Evolutionary conservation across 108 stramenopile species (phyloP), one percentile per base, ranked within the genome.

Genomic region (Nitzschia palea): DNA sequence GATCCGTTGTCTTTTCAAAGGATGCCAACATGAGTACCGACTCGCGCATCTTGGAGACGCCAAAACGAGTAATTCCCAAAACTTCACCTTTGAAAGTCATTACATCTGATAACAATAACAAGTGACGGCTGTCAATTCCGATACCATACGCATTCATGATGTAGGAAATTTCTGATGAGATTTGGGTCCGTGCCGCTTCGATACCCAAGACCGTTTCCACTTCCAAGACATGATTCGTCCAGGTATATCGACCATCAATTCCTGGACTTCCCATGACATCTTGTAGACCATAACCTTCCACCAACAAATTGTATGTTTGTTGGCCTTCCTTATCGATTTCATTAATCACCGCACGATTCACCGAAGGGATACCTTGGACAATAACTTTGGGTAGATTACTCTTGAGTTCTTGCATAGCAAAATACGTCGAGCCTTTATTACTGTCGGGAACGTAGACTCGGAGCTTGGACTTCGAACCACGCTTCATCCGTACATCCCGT

Each of bases 31-130:
- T 98, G 47, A 98, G 80, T 10, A 99, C 97, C 48, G 86, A 88
- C 70, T 99, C 99, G 35, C 96, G 81, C 98, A 98, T 99, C 70
- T 98, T 98, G 17, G 97, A 94, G 52, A 98, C 97, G 43, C 98
- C 98, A 73, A 98, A 99, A 17, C 97, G 77, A 0, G 97, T 99
- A 65, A 99, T 98, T 18, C 97, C 97, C 28, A 99, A 81, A 22
- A 96, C 89, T 67, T 96, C 95, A n/a, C 96, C 98, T 77, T 97
- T 97, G 77, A 97, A 97, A 3, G 98, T 97, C 98, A 99, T 99
- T 25, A 99, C 96, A 89, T 99, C 98, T 14, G 95, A 93, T 51
- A 99, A 67, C 14, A 99, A 81, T 33, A 97, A 72, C 47, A 98
- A 66, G 82, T 99, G 98, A 3, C 98, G 91, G 36, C 69, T 75